Percentiles rank a stretch among this genome's conserved stretches.
phyloP scores from a whole-genome alignment of 2,329 filamentous ascomycete species.

The Cytospora chrysosperma region DNA sequence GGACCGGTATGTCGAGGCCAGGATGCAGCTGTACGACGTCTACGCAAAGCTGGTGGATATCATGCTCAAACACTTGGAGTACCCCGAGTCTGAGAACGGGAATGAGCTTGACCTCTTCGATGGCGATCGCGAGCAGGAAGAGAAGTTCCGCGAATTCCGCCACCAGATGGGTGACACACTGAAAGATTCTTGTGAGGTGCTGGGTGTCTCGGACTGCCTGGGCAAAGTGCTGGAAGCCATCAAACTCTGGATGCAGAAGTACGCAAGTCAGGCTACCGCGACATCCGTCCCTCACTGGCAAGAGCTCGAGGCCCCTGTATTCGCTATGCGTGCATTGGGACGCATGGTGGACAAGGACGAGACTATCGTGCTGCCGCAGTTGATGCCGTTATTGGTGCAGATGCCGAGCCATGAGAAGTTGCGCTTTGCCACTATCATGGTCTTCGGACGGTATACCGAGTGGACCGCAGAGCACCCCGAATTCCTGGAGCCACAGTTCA shows the following conservation, averaged over 20 bases:
- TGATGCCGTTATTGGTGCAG: constrained; percentile 90
- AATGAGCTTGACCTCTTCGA: constrained; percentile 86
- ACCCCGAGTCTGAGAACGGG: constrained; percentile 71
- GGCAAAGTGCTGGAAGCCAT: constrained; percentile 85
- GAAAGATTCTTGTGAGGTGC: constrained; percentile 95
- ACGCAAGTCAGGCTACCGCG: constrained; percentile 71
- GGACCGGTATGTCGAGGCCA: constrained; percentile 82
- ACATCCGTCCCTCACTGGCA: constrained; percentile 91
- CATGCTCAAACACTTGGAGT: constrained; percentile 87
- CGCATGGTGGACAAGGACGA: constrained; percentile 93
- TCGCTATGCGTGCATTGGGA: constrained; percentile 93
- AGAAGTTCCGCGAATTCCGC: constrained; percentile 94
- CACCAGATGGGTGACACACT: constrained; percentile 97
- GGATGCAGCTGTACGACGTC: constrained; percentile 73
- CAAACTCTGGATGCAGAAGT: constrained; percentile 81
- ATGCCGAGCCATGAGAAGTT: constrained; percentile 96
- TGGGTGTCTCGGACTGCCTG: constrained; percentile 88
- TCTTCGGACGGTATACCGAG: constrained; percentile 92
- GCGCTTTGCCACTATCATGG: constrained; percentile 98
- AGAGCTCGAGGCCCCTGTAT: constrained; percentile 89
- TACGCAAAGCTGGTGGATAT: constrained; percentile 91
- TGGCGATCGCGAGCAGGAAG: constrained; percentile 91
- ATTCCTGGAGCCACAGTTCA: constrained; percentile 87
- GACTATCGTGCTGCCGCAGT: constrained; percentile 78
- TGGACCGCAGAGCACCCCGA: constrained; percentile 96